Percentiles rank a stretch among this genome's conserved stretches.
Evolutionary conservation across 441 rosid genomes (phyloP).

Genomic region (Melastoma candidum): DNA sequence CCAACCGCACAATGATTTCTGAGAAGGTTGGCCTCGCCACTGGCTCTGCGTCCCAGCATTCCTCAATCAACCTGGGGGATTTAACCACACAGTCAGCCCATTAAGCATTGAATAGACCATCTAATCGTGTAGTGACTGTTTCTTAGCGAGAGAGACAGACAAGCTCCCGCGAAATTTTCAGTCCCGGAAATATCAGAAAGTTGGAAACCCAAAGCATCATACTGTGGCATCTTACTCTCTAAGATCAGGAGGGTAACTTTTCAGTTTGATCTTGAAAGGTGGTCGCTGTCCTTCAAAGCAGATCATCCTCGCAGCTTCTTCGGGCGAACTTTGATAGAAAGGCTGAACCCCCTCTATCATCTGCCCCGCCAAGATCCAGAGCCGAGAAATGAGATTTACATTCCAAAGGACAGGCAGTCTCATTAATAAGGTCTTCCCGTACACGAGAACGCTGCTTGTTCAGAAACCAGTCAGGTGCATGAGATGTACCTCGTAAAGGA

Average conservation of each 20-base stretch:
- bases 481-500: conserved; percentile 69
- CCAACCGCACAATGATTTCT: conserved; percentile 63
- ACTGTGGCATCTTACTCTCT: conserved; percentile 52
- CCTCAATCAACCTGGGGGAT: conserved; percentile 58
- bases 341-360: conserved; percentile 90
- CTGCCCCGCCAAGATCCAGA: conserved; percentile 26
- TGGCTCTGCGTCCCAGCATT: conserved; percentile 65
- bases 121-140: no score
- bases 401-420: conserved; percentile 1
- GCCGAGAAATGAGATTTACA: conserved; percentile 1
- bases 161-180: no score
- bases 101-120: neutral
- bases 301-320: conserved; percentile 65
- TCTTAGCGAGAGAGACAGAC: no score
- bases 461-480: neutral
- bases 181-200: neutral
- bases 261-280: conserved; percentile 53
- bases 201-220: neutral
- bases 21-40: conserved; percentile 53
- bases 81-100: neutral
- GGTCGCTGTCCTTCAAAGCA: conserved; percentile 72
- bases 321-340: conserved; percentile 65
- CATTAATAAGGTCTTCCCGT: no score
- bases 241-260: conserved; percentile 66
- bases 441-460: no score